Evolutionary conservation across 1,139 yeast genomes (phyloP).

Genomic region (Saccharomyces hybrid): DNA sequence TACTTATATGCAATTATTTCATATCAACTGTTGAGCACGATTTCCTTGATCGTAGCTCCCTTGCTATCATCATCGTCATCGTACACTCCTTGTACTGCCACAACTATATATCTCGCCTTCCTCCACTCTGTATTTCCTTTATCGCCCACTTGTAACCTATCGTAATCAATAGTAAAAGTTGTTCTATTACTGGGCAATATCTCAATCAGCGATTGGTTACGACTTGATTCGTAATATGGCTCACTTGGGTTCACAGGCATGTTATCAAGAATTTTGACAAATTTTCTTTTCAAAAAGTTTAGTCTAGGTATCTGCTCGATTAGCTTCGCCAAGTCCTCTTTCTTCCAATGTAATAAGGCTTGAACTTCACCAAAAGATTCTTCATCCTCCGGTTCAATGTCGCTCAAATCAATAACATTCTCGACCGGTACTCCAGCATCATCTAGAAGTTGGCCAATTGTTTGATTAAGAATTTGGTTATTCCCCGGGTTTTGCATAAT

Average conservation of each 20-base stretch:
- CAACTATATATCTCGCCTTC: conserved; percentile 38
- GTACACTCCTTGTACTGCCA: conserved; percentile 46
- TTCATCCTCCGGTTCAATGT: conserved; percentile 5
- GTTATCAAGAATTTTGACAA: conserved; percentile 34
- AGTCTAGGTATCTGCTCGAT: conserved; percentile 21
- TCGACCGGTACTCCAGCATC: not conserved
- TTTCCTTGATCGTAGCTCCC: conserved; percentile 55
- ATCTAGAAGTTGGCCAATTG: not conserved
- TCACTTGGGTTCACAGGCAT: conserved; percentile 37
- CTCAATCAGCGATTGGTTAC: conserved; percentile 30
- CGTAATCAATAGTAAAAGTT: conserved; percentile 33
- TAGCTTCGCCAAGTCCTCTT: conserved; percentile 30
- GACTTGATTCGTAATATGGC: conserved; percentile 38
- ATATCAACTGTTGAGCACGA: conserved; percentile 33
- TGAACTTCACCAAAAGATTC: conserved; percentile 14
- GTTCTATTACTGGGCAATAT: conserved; percentile 46
- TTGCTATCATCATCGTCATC: conserved; percentile 36
- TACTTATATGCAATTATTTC: conserved; percentile 1
- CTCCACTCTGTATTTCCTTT: conserved; percentile 15
- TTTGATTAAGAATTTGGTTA: conserved; percentile 4
- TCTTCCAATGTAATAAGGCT: conserved; percentile 25
- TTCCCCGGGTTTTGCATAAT: conserved; percentile 13
- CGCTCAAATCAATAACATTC: conserved; percentile 10
- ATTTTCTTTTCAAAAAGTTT: conserved; percentile 28
- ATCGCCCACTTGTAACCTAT: conserved; percentile 9